Base-by-base conservation (phyloP, 2,329 filamentous ascomycete species). In the Calonectria fujianensis region DNA sequence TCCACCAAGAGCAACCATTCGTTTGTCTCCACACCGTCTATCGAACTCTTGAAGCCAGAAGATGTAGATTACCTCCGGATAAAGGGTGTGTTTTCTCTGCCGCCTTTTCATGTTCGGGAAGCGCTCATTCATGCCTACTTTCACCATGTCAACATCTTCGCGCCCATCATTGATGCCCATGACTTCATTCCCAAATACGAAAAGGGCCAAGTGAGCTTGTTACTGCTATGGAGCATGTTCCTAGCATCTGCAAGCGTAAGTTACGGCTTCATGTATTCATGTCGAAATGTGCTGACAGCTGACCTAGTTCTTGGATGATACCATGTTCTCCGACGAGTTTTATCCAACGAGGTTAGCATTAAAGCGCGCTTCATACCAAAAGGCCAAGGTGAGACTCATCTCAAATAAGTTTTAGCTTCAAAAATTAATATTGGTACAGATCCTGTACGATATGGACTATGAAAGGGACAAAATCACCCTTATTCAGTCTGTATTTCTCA, bases 401-500 rank as follows among this genome's bases (percentile, higher is more conserved):
- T 41, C 2, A 2, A 16, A 20, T 20, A 1, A n/a, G 18, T 4
- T 16, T 39, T n/a, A 11, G 9, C 11, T n/a, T 11, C 7, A 20
- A 10, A 48, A 0, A 14, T 51, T 59, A 6, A 64, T 16, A 11
- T 1, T 3, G 10, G 10, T 13, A 8, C 84, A 82, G 79, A 70
- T 73, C 8, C 67, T 82, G 0, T 83, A 82, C n/a, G 78, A 85
- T 66, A 78, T 84, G 11, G 82, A 84, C 32, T 82, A 83, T 3
- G 84, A 87, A 57, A 82, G 79, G 2, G 83, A 86, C 45, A 86
- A 87, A 65, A 81, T 85, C 13, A 79, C 76, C 24, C 80, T 88
- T 3, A 83, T 88, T 20, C 87, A 88, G 76, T 83, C 86, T 0
- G 82, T 85, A 10, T 81, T 88, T 1, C 74, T 88, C 0, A 80